A percentile compares a stretch with the other conserved stretches of the same genome.
Conservation (phyloP, 2,329 filamentous ascomycete species). For the Fusarium sublunatum region DNA sequence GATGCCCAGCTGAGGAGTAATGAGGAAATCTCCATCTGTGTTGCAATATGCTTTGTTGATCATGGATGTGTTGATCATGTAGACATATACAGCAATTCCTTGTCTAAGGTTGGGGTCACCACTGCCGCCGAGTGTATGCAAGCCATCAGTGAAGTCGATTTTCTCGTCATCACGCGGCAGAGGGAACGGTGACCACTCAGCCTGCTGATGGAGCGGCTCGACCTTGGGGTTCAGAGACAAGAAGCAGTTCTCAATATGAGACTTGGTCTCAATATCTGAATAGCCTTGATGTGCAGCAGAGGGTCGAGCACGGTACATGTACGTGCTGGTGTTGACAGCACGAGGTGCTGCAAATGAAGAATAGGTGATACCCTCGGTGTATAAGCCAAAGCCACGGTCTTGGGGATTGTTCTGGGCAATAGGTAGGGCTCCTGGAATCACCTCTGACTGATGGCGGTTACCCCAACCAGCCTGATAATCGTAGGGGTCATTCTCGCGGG, state of each 20-base stretch:
- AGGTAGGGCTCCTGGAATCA: slow-evolving; percentile 18
- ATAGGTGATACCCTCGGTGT: slow-evolving; percentile 34
- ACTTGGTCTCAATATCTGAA: slow-evolving; percentile 5
- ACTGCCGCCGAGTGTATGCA: slow-evolving; percentile 22
- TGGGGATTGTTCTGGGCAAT: slow-evolving; percentile 24
- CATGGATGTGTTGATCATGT: slow-evolving; percentile 19
- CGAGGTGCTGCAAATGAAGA: slow-evolving; percentile 27
- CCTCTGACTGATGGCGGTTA: slow-evolving; percentile 27
- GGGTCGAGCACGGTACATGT: slow-evolving; percentile 26
- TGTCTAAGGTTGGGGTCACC: slow-evolving; percentile 15
- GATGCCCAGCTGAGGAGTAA: slow-evolving; percentile 13
- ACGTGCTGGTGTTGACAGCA: slow-evolving; percentile 7
- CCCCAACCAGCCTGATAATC: slow-evolving; percentile 20
- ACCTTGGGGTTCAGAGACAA: slow-evolving; percentile 16
- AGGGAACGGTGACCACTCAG: slow-evolving; percentile 26
- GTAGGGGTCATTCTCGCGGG: slow-evolving; percentile 28
- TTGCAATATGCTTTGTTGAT: slow-evolving; percentile 19
- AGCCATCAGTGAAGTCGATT: slow-evolving; percentile 20
- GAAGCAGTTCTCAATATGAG: slow-evolving; percentile 27
- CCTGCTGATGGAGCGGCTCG: slow-evolving; percentile 12
- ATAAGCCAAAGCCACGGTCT: slow-evolving; percentile 21
- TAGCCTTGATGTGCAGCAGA: slow-evolving; percentile 22
- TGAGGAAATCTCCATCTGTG: slow-evolving; percentile 25
- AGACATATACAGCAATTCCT: slow-evolving; percentile 19
- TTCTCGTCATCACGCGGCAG: neutral